Evolutionary conservation across 176 grass and related monocot species (phyloP), one percentile per base, ranked within the genome.

Genomic region (Guadua angustifolia): DNA sequence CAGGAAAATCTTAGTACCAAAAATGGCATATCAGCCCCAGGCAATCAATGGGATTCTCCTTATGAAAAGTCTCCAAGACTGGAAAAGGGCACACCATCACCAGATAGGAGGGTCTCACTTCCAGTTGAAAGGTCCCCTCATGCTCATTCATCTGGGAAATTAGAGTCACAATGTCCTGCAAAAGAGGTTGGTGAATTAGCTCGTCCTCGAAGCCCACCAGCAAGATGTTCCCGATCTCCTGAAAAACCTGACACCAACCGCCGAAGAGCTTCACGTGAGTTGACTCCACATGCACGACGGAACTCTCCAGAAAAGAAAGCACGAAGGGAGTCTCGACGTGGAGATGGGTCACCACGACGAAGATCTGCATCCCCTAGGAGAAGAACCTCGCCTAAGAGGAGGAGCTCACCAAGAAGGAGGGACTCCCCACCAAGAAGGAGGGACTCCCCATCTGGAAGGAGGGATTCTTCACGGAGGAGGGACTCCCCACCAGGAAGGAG

Each of bases 221-320:
- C 58, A 85, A 89, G 85, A 51, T 65, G 10, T 2, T 86, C 90
- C 62, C 74, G 29, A 45, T 82, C 92, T 88, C 67, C 80, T 90
- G 85, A 92, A 86, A 95, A 90, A 19, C 70, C 6, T 86, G 75
- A 79, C 55, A 16, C 50, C 3, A 79, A 79, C 38, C 74, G 47
- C 59, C 90, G 91, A 83, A 90, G 66, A 83, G 69, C 79, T 86
- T 79, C 88, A 39, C 81, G 45, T 57, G 93, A 95, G 58, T 76
- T 75, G 40, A 84, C 83, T 74, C 91, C 86, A 9, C 90, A 84
- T 87, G 69, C 14, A 26, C 85, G 3, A 14, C 60, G 33, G n/a
- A 66, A 53, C 17, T 87, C 84, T 90, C 51, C 56, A 60, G 84
- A 69, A 80, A 84, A 49, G 62, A 86, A 87, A 79, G 77, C 43